phyloP scores from a whole-genome alignment of 257 asterid genomes.

The Solanum dulcamara region DNA sequence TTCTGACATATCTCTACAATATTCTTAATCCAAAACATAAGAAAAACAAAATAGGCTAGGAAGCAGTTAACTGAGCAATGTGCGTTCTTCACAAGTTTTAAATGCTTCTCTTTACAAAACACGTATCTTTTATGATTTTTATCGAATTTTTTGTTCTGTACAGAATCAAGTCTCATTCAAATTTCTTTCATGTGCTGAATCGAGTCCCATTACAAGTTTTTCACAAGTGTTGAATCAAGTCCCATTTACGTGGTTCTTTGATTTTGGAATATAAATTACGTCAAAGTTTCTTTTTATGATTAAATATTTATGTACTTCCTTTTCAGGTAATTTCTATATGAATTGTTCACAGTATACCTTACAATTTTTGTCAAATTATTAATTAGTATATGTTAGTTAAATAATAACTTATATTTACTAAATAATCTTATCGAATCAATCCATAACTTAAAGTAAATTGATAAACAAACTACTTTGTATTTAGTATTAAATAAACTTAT shows the following conservation, averaged over 20 bases:
- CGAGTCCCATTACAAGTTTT: neutral
- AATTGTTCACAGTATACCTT: neutral
- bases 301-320: neutral
- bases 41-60: no score
- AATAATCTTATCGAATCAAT: neutral
- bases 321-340: neutral
- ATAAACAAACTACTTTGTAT: neutral
- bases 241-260: neutral
- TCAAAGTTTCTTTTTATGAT: neutral
- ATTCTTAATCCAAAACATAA: no score
- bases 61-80: neutral
- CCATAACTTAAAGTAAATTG: neutral
- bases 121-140: neutral
- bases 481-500: neutral
- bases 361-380: neutral
- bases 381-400: neutral
- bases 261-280: neutral
- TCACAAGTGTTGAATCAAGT: neutral
- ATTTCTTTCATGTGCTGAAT: neutral
- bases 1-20: no score
- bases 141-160: neutral
- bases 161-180: neutral
- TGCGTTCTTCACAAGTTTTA: neutral
- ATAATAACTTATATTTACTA: neutral
- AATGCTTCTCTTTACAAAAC: neutral